Percentiles rank a stretch among this genome's conserved stretches.
phyloP scores from a whole-genome alignment of 768 basidiomycete genomes.

The Cystofilobasidium capitatum region DNA sequence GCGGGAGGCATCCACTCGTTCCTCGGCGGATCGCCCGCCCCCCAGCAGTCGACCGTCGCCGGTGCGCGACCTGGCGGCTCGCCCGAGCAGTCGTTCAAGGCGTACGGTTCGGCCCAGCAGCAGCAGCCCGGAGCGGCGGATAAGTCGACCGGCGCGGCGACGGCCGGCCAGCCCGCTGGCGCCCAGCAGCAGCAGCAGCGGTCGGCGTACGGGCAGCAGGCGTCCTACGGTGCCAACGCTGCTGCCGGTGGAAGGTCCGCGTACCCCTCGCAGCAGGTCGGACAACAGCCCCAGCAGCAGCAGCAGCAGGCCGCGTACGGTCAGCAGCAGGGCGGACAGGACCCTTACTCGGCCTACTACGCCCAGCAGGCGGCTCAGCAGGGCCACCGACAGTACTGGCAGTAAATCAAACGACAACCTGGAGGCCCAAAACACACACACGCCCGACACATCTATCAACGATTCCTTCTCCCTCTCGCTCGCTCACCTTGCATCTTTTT shows the following conservation, averaged over 20 bases:
- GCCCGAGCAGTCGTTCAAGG: conserved; percentile 26
- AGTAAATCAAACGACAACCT: no score
- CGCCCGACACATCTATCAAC: not conserved
- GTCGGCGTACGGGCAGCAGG: not conserved
- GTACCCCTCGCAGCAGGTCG: conserved; percentile 23
- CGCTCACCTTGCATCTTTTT: not conserved
- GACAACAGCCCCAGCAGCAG: conserved; percentile 20
- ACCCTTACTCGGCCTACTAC: conserved; percentile 17
- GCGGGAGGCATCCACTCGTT: conserved; percentile 27
- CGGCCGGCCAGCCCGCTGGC: conserved; percentile 14
- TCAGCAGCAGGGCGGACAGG: conserved; percentile 24
- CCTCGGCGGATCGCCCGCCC: conserved; percentile 24
- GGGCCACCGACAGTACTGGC: conserved; percentile 19
- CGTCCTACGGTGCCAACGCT: conserved; percentile 28
- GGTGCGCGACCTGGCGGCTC: conserved; percentile 19
- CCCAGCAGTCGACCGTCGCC: conserved; percentile 26
- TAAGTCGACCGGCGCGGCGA: conserved; percentile 29
- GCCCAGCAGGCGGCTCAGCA: conserved; percentile 26
- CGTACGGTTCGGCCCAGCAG: conserved; percentile 11
- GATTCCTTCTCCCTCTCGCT: not conserved
- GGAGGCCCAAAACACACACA: not conserved
- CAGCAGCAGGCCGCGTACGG: conserved; percentile 13
- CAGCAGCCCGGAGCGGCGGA: not conserved
- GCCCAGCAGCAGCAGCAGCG: conserved; percentile 6
- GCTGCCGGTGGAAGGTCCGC: conserved; percentile 22